A percentile compares a stretch with the other conserved stretches of the same genome.
phyloP scores from a whole-genome alignment of 208 protist genomes.

The Paratrypanosoma confusum region DNA sequence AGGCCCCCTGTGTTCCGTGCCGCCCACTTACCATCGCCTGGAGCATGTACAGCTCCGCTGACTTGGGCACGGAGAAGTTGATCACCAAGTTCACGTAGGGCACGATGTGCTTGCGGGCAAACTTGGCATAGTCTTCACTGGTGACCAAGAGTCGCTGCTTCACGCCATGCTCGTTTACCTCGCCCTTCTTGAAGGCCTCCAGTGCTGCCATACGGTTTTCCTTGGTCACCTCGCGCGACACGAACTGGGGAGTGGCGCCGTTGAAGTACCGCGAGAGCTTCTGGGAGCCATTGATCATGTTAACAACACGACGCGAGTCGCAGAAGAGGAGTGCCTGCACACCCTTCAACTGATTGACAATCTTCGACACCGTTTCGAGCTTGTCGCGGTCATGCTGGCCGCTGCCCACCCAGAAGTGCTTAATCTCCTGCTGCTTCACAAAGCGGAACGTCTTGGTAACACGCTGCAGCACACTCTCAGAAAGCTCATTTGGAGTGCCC shows the following conservation, averaged over 20 bases:
- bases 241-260: conserved; percentile 63
- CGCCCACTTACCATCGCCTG: conserved; percentile 75
- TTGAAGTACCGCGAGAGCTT: conserved; percentile 65
- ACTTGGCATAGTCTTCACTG: conserved; percentile 85
- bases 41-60: conserved; percentile 79
- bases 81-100: conserved; percentile 87
- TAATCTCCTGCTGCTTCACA: conserved; percentile 59
- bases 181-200: conserved; percentile 81
- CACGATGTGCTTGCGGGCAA: conserved; percentile 76
- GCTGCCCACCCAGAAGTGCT: conserved; percentile 66
- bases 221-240: conserved; percentile 69
- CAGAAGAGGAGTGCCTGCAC: conserved; percentile 85
- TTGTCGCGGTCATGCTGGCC: conserved; percentile 65
- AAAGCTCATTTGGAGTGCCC: conserved; percentile 48
- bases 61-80: conserved; percentile 69
- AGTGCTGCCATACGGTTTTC: conserved; percentile 57
- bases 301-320: conserved; percentile 68
- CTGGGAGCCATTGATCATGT: conserved; percentile 52
- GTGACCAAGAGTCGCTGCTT: conserved; percentile 82
- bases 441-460: conserved; percentile 78
- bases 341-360: conserved; percentile 76
- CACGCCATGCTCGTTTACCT: conserved; percentile 63
- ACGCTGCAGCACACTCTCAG: conserved; percentile 52
- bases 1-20: conserved; percentile 66
- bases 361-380: conserved; percentile 64